These are phyloP conservation scores for Alloteropsis semialata DNA, from an alignment of 176 grass and related monocot genomes.

Conservation along the genomic window DNA sequence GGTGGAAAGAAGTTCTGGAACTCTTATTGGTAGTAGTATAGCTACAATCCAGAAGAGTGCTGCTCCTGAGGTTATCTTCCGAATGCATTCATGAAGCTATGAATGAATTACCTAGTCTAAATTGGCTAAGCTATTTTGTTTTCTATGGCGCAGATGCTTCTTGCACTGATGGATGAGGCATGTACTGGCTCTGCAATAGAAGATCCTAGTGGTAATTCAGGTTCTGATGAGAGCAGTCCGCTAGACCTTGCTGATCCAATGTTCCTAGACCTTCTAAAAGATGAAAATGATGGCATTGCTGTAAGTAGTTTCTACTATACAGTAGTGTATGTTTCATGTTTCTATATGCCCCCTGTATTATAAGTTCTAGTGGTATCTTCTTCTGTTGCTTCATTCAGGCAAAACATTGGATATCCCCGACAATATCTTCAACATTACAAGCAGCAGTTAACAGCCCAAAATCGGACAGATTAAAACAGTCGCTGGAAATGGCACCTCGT, in stretches of 20 bases:
- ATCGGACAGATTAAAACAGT: constrained; percentile 78
- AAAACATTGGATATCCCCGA: constrained; percentile 91
- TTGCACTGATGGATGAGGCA: constrained; percentile 96
- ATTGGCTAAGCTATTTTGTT: constrained; percentile 17
- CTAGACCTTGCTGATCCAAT: constrained; percentile 82
- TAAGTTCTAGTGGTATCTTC: neutral
- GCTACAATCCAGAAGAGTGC: constrained; percentile 98
- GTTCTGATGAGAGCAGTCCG: constrained; percentile 67
- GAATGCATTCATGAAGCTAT: constrained; percentile 19
- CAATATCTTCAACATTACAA: constrained; percentile 70
- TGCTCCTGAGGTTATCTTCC: constrained; percentile 74
- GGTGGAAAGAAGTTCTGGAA: constrained; percentile 88
- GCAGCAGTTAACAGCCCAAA: constrained; percentile 57
- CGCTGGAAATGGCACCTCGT: constrained; percentile 67
- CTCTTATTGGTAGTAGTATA: constrained; percentile 90
- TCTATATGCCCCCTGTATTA: neutral
- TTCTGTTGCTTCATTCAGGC: constrained; percentile 42
- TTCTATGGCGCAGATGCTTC: constrained; percentile 64
- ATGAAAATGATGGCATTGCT: constrained; percentile 94
- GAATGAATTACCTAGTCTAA: constrained; percentile 3
- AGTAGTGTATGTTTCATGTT: neutral
- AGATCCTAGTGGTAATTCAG: constrained; percentile 62
- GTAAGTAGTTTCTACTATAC: constrained; percentile 45
- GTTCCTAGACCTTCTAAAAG: constrained; percentile 96
- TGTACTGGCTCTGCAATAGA: constrained; percentile 91